A percentile compares a stretch with the other conserved stretches of the same genome.
These are phyloP conservation scores for Allium sativum DNA, from an alignment of 106 monocot species.

Conservation along the genomic window DNA sequence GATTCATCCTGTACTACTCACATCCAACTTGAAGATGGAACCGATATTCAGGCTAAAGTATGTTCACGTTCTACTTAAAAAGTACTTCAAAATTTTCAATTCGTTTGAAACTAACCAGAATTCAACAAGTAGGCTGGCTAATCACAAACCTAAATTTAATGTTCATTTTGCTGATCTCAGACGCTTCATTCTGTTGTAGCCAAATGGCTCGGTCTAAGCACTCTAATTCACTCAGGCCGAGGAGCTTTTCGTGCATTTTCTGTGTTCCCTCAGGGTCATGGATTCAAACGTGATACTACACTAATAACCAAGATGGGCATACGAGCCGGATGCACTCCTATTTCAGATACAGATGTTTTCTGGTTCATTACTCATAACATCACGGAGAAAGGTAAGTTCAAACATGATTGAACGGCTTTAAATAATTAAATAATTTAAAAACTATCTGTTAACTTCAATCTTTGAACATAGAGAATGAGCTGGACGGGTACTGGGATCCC, in stretches of 20 bases:
- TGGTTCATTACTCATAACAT: too few species aligned
- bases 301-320: constrained; percentile 7
- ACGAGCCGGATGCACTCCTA: constrained; percentile 22
- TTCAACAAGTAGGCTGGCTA: background rate
- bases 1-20: background rate
- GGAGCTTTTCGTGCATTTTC: constrained; percentile 11
- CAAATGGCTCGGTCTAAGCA: constrained; percentile 10
- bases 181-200: constrained; percentile 18
- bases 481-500: too few species aligned
- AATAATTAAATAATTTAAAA: too few species aligned
- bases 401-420: too few species aligned
- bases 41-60: constrained; percentile 1
- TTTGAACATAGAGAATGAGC: too few species aligned
- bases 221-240: constrained; percentile 7
- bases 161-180: background rate
- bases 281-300: background rate
- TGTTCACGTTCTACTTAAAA: too few species aligned
- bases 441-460: too few species aligned
- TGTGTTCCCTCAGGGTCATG: constrained; percentile 11
- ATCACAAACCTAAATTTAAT: too few species aligned
- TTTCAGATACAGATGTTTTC: constrained; percentile 24
- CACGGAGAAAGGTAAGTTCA: too few species aligned
- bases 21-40: constrained; percentile 8
- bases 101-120: background rate
- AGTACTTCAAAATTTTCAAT: background rate